phyloP scores from a whole-genome alignment of 495 filamentous ascomycete genomes.

The Tuber microsphaerosporum region DNA sequence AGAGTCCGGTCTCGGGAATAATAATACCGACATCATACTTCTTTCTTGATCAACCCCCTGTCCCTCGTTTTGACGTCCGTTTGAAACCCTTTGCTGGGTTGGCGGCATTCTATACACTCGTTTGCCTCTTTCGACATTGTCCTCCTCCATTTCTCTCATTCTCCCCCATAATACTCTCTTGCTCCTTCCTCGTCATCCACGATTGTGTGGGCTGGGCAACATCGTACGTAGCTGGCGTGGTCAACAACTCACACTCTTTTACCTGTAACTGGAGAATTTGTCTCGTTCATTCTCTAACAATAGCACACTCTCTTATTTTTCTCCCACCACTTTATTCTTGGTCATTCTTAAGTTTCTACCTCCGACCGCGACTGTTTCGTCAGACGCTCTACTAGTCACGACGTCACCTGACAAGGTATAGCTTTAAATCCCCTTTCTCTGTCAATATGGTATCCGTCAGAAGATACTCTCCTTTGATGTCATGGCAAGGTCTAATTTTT shows the following conservation, averaged over 20 bases:
- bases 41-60: constrained; percentile 13
- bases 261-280: constrained; percentile 16
- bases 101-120: constrained; percentile 35
- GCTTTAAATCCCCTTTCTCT: neutral
- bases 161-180: constrained; percentile 20
- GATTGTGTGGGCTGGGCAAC: constrained; percentile 29
- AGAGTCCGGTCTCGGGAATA: neutral
- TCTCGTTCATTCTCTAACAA: constrained; percentile 13
- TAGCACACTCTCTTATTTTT: neutral
- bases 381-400: neutral
- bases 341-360: neutral
- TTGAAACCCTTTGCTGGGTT: constrained; percentile 30
- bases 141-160: constrained; percentile 16
- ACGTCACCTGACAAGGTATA: neutral
- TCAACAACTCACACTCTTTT: constrained; percentile 21
- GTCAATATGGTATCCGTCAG: neutral
- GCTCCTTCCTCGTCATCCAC: constrained; percentile 30
- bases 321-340: neutral
- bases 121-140: constrained; percentile 17
- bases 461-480: neutral
- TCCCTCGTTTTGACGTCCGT: constrained; percentile 30
- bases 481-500: neutral
- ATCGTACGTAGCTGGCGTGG: constrained; percentile 29
- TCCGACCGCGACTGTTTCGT: neutral
- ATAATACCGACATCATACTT: constrained; percentile 7